Conservation (phyloP, 768 basidiomycete genomes). For the Termitomyces sp. region DNA sequence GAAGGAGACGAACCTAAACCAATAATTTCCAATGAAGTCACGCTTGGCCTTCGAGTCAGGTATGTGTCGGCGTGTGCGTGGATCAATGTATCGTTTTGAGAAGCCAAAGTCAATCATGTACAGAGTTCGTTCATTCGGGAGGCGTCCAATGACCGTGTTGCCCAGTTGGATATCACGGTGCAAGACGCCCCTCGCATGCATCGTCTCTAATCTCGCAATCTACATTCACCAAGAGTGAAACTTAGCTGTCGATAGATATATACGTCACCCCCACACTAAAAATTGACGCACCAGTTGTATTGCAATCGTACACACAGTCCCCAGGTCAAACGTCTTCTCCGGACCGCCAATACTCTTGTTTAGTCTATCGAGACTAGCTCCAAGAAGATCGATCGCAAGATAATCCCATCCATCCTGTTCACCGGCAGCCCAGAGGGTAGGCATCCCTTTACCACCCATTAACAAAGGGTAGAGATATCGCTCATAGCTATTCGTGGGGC, state of each 20-base stretch:
- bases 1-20: slow-evolving; percentile 57
- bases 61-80: slow-evolving; percentile 63
- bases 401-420: slow-evolving; percentile 61
- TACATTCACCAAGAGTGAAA: slow-evolving; percentile 24
- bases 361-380: slow-evolving; percentile 64
- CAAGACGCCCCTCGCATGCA: slow-evolving; percentile 72
- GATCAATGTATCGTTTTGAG: slow-evolving; percentile 75
- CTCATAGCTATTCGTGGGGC: slow-evolving; percentile 76
- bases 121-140: slow-evolving; percentile 55
- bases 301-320: slow-evolving; percentile 72
- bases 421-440: slow-evolving; percentile 64
- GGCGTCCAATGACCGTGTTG: slow-evolving; percentile 66
- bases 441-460: slow-evolving; percentile 74
- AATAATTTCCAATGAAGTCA: slow-evolving; percentile 83
- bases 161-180: slow-evolving; percentile 82
- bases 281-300: slow-evolving; percentile 64
- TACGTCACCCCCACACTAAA: neutral
- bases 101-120: slow-evolving; percentile 90
- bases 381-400: slow-evolving; percentile 77
- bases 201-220: slow-evolving; percentile 72
- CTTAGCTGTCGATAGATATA: neutral
- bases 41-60: slow-evolving; percentile 64
- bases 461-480: slow-evolving; percentile 65
- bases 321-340: slow-evolving; percentile 61
- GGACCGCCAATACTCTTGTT: slow-evolving; percentile 47